phyloP scores from a whole-genome alignment of 495 filamentous ascomycete genomes.

The Hyaloscypha finlandica region DNA sequence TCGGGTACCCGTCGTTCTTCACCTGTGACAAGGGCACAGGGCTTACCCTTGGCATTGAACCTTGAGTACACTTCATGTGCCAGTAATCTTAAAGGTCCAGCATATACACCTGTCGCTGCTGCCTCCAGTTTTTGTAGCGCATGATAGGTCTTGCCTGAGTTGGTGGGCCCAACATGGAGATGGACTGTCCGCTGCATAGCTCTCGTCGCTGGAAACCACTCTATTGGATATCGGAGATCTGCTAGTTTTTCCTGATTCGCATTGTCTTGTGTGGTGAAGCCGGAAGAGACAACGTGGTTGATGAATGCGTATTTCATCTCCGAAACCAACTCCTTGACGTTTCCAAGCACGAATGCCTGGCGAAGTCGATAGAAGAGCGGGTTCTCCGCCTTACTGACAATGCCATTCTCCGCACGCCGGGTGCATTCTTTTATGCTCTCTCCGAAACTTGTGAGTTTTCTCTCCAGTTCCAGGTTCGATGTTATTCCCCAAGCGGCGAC shows the following conservation, averaged over 20 bases:
- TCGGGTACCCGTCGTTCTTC: constrained; percentile 73
- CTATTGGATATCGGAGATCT: constrained; percentile 80
- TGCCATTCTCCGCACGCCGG: constrained; percentile 2
- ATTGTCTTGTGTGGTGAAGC: constrained; percentile 30
- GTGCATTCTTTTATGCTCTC: constrained; percentile 33
- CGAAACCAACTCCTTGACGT: constrained; percentile 47
- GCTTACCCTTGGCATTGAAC: constrained; percentile 71
- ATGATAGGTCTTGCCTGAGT: constrained; percentile 97
- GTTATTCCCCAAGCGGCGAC: constrained; percentile 7
- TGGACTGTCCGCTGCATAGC: constrained; percentile 79
- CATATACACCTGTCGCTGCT: constrained; percentile 78
- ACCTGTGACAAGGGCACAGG: constrained; percentile 83
- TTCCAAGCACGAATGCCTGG: constrained; percentile 54
- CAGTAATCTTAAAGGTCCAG: constrained; percentile 85
- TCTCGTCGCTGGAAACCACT: constrained; percentile 88
- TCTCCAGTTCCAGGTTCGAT: constrained; percentile 21
- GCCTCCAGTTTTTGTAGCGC: constrained; percentile 84
- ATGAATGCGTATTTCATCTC: constrained; percentile 62
- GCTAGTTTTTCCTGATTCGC: constrained; percentile 64
- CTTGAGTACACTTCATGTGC: constrained; percentile 92
- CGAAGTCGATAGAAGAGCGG: constrained; percentile 56
- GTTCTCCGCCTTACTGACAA: constrained; percentile 36
- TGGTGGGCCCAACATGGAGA: constrained; percentile 95
- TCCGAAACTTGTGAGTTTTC: constrained; percentile 22
- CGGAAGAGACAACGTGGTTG: constrained; percentile 40